Evolutionary conservation across 805 yeast genomes (phyloP).

Genomic region (Kodamaea nitidulidarum): DNA sequence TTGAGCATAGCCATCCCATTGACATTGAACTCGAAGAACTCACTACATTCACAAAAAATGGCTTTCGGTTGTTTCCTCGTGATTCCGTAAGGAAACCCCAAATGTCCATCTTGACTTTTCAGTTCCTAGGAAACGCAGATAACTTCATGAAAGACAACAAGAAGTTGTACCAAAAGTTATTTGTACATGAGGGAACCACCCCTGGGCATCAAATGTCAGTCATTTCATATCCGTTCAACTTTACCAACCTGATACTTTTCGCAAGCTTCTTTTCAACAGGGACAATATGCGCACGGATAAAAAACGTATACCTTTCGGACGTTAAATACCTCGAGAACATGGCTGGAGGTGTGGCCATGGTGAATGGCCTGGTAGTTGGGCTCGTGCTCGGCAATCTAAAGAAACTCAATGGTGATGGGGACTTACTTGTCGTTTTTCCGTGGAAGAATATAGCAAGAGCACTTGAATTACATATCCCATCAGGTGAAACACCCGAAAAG

Average conservation of each 20-base stretch:
- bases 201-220: constrained; percentile 7
- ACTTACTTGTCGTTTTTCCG: constrained; percentile 29
- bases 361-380: constrained; percentile 25
- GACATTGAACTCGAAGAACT: constrained; percentile 4
- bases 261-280: constrained; percentile 22
- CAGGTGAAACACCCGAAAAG: background rate
- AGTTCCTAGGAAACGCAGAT: background rate
- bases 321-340: constrained; percentile 43
- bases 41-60: constrained; percentile 18
- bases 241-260: constrained; percentile 30
- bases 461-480: background rate
- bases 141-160: constrained; percentile 6
- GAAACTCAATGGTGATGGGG: constrained; percentile 45
- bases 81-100: constrained; percentile 9
- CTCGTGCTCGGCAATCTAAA: constrained; percentile 36
- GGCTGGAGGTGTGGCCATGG: constrained; percentile 36
- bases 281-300: constrained; percentile 11
- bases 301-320: constrained; percentile 35
- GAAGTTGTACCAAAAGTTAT: constrained; percentile 3
- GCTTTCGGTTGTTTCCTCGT: constrained; percentile 22
- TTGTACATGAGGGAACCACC: background rate
- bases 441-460: constrained; percentile 20
- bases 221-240: constrained; percentile 23
- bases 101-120: constrained; percentile 5
- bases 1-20: background rate